phyloP scores from a whole-genome alignment of 176 grass and related monocot genomes.

The Elaeis guineensis region DNA sequence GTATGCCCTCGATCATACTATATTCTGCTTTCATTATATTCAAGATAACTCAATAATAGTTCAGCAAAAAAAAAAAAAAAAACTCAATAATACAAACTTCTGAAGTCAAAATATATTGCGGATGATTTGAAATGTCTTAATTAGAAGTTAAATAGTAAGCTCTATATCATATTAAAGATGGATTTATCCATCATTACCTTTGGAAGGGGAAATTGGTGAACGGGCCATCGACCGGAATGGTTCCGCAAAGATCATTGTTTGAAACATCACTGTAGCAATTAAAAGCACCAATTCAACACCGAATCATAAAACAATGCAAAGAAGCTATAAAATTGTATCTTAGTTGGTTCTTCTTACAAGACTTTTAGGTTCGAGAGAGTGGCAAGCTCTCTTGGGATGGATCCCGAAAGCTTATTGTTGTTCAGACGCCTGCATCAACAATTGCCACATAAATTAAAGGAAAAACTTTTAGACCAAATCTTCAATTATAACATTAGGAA shows the following conservation, averaged over 20 bases:
- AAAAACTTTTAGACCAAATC: too few relatives aligned
- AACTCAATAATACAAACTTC: too few relatives aligned
- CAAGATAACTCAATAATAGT: too few relatives aligned
- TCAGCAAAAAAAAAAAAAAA: too few relatives aligned
- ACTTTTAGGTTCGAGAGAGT: slow-evolving; percentile 86
- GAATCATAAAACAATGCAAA: neutral
- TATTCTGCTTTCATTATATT: too few relatives aligned
- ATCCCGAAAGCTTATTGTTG: slow-evolving; percentile 75
- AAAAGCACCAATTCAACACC: slow-evolving; percentile 2
- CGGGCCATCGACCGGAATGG: slow-evolving; percentile 83
- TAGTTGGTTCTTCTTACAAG: slow-evolving; percentile 39
- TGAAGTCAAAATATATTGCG: too few relatives aligned
- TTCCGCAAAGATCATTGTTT: slow-evolving; percentile 96
- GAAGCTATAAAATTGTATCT: too few relatives aligned
- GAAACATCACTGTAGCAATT: slow-evolving; percentile 51
- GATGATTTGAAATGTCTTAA: too few relatives aligned
- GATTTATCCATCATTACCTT: slow-evolving; percentile 34
- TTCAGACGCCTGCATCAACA: slow-evolving; percentile 60
- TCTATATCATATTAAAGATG: too few relatives aligned
- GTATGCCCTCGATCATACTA: too few relatives aligned
- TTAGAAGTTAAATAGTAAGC: too few relatives aligned
- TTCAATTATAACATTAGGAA: too few relatives aligned
- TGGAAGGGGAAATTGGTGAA: slow-evolving; percentile 73
- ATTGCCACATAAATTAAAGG: neutral
- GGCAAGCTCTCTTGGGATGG: slow-evolving; percentile 82